Evolutionary conservation across 2,329 filamentous ascomycete genomes (phyloP), one percentile per base, ranked within the genome.

Genomic region (Ophiosphaerella korrae): DNA sequence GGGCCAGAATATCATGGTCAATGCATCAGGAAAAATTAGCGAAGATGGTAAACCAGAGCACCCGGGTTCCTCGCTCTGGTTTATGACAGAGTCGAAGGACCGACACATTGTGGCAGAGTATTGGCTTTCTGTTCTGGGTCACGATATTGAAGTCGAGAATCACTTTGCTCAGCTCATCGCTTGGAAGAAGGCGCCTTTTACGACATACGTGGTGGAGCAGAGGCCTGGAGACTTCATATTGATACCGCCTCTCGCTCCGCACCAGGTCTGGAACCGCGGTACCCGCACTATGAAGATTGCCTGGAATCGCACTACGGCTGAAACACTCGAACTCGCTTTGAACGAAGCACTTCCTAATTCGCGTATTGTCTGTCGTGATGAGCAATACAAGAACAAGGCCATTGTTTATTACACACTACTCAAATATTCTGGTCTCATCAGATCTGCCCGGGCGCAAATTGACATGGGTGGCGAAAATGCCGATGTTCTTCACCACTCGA

Each of bases 311-410:
- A 97, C 91, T 0, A 97, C 92, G 0, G 88, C 89, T 2, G 92
- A 97, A 67, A 97, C 94, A 0, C 81, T 99, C 3, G 88, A 93
- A 58, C 79, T 95, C 71, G 94, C 93, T 0, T 74, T 97, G 16
- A 83, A 86, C 52, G 94, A 97, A 76, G 92, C 93, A 0, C 80
- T 99, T 2, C 92, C 92, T 0, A 91, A 92, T 62, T 90, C 92
- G 8, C 85, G 92, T 11, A 84, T 97, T 61, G 93, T 97, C 2
- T 97, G 94, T 69, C 88, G 94, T 33, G 94, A 99, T 61, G 94
- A 99, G 71, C 93, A 97, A 72, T 99, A 99, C 79, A 97, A 97
- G 73, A 97, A 96, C 77, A 97, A 97, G 72, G 90, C 92, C 5
- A 97, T 97, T 50, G 82, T 97, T 38, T 96, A 92, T 72, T 96